Base-by-base conservation (phyloP, 768 basidiomycete species). In the Panaeolus papilionaceus region DNA sequence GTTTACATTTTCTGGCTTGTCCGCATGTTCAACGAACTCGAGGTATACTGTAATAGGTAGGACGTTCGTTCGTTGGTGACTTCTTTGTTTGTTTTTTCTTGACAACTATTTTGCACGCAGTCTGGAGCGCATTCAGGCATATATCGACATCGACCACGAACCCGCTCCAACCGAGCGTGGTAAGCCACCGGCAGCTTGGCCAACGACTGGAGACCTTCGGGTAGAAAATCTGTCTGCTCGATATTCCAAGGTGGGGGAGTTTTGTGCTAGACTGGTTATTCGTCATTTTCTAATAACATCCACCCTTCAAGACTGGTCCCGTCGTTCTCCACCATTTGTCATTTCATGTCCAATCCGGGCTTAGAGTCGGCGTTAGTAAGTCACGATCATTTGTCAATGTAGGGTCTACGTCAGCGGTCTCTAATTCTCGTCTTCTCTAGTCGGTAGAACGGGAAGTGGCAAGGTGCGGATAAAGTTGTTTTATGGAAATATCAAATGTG, bases 111-210 rank as follows among this genome's bases (percentile, higher is more conserved):
- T 37, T 11, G 8, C 12, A 9, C 26, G 38, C 40, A 84, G 84
- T 67, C 73, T 84, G 44, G 93, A 96, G 73, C 90, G 94, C 64
- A 89, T 95, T 1, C 85, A 91, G 64, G 89, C 75, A 4, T 91
- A 88, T 71, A 75, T 89, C 23, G 73, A 79, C 39, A 88, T 89
- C 67, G 88, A 89, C 51, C 86, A 88, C 63, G 89, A 91, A 74
- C 82, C 82, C 5, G 76, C 78, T 67, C 68, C 79, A 0, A 76
- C 77, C 0, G 65, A 74, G 18, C 69, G 69, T 7, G 83, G 82
- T 61, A 76, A 75, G 47, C 88, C 88, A 5, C 86, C 88, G 0
- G 87, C 88, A 0, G 81, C 85, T 61, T 89, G 88, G 88, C 88
- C 88, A 1, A 77, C 86, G 6, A 84, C 83, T 11, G 88, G 88